Conservation (phyloP, 371 early-diverging fungal genomes). For the Apophysomyces variabilis region DNA sequence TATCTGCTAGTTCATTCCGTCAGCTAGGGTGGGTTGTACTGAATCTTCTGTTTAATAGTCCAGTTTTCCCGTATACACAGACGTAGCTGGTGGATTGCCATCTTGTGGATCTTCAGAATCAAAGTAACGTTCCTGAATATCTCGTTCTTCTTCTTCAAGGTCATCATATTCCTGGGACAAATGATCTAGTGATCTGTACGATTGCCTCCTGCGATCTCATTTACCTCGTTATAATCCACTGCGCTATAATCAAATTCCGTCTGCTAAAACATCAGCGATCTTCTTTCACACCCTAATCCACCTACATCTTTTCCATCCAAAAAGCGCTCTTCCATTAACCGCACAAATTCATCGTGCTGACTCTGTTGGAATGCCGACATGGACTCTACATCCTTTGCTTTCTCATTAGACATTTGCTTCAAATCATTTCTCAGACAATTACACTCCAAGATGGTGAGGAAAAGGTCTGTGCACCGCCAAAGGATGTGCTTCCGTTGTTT, state of each 20-base stretch:
- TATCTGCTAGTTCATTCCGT: no score
- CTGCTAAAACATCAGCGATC: slow-evolving; percentile 12
- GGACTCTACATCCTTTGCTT: slow-evolving; percentile 5
- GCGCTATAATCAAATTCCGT: slow-evolving; percentile 43
- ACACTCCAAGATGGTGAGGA: not conserved
- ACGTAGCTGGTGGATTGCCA: not conserved
- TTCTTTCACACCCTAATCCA: not conserved
- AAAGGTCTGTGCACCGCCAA: no score
- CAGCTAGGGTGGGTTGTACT: not conserved
- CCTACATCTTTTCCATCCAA: slow-evolving; percentile 55
- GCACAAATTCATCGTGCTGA: slow-evolving; percentile 43
- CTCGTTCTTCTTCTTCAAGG: slow-evolving; percentile 42
- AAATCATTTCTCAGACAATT: not conserved
- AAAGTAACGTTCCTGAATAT: slow-evolving; percentile 54
- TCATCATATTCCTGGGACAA: slow-evolving; percentile 37
- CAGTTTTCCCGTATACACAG: slow-evolving; percentile 27
- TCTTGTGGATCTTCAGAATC: slow-evolving; percentile 37
- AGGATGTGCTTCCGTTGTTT: not conserved
- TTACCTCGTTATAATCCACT: slow-evolving; percentile 51
- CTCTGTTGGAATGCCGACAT: slow-evolving; percentile 29
- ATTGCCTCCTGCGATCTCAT: not conserved
- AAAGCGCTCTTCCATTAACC: slow-evolving; percentile 52
- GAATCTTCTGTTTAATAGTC: slow-evolving; percentile 20
- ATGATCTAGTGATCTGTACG: not conserved
- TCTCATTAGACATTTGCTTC: slow-evolving; percentile 10